Evolutionary conservation across 2,329 filamentous ascomycete genomes (phyloP), one percentile per base, ranked within the genome.

Genomic region (Tolypocladium cylindrosporum): DNA sequence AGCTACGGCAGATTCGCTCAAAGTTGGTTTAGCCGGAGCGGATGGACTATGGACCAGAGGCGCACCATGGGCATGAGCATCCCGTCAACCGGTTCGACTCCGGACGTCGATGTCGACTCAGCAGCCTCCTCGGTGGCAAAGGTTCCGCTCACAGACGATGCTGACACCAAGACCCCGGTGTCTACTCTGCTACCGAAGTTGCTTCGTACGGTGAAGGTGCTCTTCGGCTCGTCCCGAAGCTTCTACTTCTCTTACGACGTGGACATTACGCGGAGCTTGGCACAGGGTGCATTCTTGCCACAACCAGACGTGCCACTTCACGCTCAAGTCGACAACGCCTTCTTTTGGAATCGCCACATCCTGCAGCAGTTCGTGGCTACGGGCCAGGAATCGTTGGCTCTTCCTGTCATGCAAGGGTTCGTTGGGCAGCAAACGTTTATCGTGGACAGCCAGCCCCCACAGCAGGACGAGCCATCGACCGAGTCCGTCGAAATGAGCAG

Each of bases 201-300:
- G 43, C 72, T 99, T 48, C 83, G 88, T 45, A 95, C 90, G 39
- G 87, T 91, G 1, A 90, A 90, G 67, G 83, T 97, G 57, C 83
- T 96, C 60, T 93, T 97, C 68, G 86, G 89, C 1, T 82, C 86
- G 4, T 91, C 88, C 0, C 82, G 82, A 61, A 97, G 90, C 70
- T 97, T 97, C 72, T 97, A 88, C 76, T 99, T 93, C 71, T 92
- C 92, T 0, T 97, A 99, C 70, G 94, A 99, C 63, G 82, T 93
- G 69, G 92, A 99, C 69, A 83, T 99, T 55, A 97, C 94, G 0
- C 83, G 87, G 58, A 85, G 82, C 61, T 66, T 85, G 57, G 72
- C 74, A 3, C 77, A 71, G 52, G 61, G 64, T 37, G 57, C 64
- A 0, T 54, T 60, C 19, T 45, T 66, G 14, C 53, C 63, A 1